A percentile compares a stretch with the other conserved stretches of the same genome.
Evolutionary conservation across 148 eudicot species (phyloP).

Genomic region (Pharnaceum exiguum): DNA sequence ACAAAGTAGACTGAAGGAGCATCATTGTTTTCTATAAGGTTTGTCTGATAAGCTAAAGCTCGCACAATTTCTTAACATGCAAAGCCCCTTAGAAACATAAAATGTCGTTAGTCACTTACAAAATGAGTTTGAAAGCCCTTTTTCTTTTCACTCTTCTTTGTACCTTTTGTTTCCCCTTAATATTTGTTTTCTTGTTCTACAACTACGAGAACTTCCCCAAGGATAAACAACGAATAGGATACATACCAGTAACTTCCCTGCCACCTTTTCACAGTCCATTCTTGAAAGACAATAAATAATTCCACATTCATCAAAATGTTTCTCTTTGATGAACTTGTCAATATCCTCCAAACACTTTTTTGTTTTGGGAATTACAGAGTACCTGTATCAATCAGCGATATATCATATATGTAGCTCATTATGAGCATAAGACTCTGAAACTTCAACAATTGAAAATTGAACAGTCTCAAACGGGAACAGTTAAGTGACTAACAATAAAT

Average conservation of each 20-base stretch:
- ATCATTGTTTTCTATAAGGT: no score
- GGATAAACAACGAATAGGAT: conserved; percentile 2
- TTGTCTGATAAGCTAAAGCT: no score
- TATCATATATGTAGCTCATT: neutral
- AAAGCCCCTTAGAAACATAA: neutral
- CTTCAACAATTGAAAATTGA: neutral
- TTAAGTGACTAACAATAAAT: conserved; percentile 51
- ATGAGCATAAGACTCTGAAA: neutral
- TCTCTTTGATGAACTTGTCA: conserved; percentile 59
- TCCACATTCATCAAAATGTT: conserved; percentile 90
- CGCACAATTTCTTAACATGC: neutral
- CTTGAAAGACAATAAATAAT: conserved; percentile 96
- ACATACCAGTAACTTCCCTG: conserved; percentile 80
- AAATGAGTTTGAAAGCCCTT: neutral
- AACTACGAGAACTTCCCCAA: neutral
- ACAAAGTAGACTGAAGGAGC: neutral
- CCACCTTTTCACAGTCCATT: conserved; percentile 96
- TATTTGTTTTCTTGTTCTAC: neutral
- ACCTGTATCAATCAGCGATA: conserved; percentile 42
- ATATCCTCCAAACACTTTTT: conserved; percentile 93
- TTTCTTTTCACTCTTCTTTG: no score
- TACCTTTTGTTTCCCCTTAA: no score
- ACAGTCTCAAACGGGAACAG: conserved; percentile 4
- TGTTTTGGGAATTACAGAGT: conserved; percentile 86
- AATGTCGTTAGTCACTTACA: no score